phyloP scores from a whole-genome alignment of 129 eudicot genomes.

The Centaurea solstitialis region DNA sequence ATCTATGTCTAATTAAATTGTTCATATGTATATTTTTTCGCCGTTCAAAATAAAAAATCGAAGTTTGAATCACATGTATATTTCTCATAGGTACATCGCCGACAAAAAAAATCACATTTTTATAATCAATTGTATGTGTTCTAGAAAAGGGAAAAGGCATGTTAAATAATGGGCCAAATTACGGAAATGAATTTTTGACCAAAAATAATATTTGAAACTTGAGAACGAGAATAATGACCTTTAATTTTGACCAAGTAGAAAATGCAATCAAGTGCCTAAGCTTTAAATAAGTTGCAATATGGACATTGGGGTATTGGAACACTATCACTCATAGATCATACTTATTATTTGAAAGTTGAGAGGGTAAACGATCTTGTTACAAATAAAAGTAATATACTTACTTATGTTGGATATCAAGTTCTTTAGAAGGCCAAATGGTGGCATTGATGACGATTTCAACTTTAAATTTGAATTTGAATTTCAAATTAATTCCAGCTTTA shows the following conservation, averaged over 20 bases:
- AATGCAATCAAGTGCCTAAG: constrained; percentile 1
- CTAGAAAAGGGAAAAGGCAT: too few species aligned
- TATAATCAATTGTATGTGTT: not conserved
- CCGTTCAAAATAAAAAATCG: too few species aligned
- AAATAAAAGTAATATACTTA: not conserved
- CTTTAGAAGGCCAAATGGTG: not conserved
- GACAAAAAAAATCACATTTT: not conserved
- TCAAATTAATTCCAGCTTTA: too few species aligned
- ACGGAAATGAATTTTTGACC: not conserved
- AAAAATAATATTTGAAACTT: not conserved
- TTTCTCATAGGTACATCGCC: not conserved
- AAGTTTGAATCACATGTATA: too few species aligned
- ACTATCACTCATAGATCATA: not conserved
- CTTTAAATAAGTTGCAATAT: not conserved
- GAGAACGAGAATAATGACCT: not conserved
- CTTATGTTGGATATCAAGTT: not conserved
- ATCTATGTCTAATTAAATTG: too few species aligned
- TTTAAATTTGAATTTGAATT: too few species aligned
- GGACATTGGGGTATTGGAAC: not conserved
- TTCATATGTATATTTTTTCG: too few species aligned
- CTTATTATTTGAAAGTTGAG: not conserved
- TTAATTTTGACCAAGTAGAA: not conserved
- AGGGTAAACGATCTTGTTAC: not conserved
- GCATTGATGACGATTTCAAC: not conserved
- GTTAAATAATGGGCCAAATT: too few species aligned